Base-by-base conservation (phyloP, 2,329 filamentous ascomycete species). In the Davidsoniella virescens region DNA sequence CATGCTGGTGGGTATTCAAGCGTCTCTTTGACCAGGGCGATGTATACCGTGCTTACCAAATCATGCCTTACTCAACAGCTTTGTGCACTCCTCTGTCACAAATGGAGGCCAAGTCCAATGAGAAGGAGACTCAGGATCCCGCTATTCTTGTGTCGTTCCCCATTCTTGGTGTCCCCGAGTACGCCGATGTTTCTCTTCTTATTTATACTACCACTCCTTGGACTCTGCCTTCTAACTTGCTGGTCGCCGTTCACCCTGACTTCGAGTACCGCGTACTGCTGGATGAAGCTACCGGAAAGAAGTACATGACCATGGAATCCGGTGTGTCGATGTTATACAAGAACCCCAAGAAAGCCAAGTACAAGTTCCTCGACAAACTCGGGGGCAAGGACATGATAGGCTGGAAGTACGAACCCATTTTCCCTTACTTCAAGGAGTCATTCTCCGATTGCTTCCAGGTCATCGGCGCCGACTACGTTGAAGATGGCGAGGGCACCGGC, bases 1-100 rank as follows among this genome's bases (percentile, higher is more conserved):
- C 78, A 0, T 75, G 80, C 53, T 86, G 82, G 82, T 86, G 82
- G 82, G 78, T 84, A 17, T 85, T 85, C 67, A 84, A 82, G 63
- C 74, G 81, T 58, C 68, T 87, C 17, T 84, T 78, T 60, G 78
- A 84, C 56, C 84, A 85, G 63, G 78, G 74, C 48, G 66, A 76
- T 44, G 80, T 86, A 20, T 86, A 86, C 61, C 75, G 80, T 52
- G 80, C 80, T 38, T 83, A 82, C 61, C 73, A 75, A 61, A 81
- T 87, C 54, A 82, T 86, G 78, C 82, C 82, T 6, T 86, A 82
- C 64, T 85, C 80, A 42, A 86, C 81, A 8, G 82, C 78, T 5
- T 70, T 86, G 59, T 80, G 78, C 54, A 86, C 82, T 4, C 80
- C 82, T 4, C 71, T 86, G 55, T 84, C 80, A 63, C 84, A 85